Evolutionary conservation across 441 rosid genomes (phyloP).

Genomic region (Erodium texanum): DNA sequence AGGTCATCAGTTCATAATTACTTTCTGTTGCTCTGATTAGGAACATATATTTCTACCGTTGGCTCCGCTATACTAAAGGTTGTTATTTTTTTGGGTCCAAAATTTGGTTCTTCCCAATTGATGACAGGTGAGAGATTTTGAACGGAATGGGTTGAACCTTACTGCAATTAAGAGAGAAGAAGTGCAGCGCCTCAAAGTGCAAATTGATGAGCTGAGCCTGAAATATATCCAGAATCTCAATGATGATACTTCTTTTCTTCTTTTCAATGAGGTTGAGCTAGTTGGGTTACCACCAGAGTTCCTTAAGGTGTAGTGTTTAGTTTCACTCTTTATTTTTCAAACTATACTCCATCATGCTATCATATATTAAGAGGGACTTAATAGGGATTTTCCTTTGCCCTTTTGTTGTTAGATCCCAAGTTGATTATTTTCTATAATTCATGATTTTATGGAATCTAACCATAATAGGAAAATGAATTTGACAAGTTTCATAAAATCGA

Average conservation of each 20-base stretch:
- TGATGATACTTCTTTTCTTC: conserved; percentile 57
- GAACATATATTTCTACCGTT: not conserved
- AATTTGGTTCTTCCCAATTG: conserved; percentile 40
- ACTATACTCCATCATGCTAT: not conserved
- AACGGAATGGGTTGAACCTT: conserved; percentile 82
- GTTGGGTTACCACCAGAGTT: conserved; percentile 66
- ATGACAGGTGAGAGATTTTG: conserved; percentile 95
- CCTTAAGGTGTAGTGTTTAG: conserved; percentile 44
- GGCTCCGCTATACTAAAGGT: not conserved
- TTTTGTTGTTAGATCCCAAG: not conserved
- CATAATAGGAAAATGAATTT: not conserved
- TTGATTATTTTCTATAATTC: not conserved
- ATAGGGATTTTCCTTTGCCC: not conserved
- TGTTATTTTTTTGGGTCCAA: conserved; percentile 19
- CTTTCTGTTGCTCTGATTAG: not conserved
- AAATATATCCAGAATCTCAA: conserved; percentile 62
- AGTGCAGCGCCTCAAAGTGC: conserved; percentile 57
- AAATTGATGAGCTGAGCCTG: conserved; percentile 67
- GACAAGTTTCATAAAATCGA: not conserved
- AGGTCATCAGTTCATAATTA: not conserved
- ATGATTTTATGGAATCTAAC: not conserved
- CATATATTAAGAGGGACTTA: not conserved
- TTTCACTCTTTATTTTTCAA: not conserved
- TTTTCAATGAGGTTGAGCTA: conserved; percentile 60
- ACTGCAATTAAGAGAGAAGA: conserved; percentile 70